These are phyloP conservation scores for Trichoderma polysporum DNA, from an alignment of 2,329 filamentous ascomycete species.

Conservation along the genomic window DNA sequence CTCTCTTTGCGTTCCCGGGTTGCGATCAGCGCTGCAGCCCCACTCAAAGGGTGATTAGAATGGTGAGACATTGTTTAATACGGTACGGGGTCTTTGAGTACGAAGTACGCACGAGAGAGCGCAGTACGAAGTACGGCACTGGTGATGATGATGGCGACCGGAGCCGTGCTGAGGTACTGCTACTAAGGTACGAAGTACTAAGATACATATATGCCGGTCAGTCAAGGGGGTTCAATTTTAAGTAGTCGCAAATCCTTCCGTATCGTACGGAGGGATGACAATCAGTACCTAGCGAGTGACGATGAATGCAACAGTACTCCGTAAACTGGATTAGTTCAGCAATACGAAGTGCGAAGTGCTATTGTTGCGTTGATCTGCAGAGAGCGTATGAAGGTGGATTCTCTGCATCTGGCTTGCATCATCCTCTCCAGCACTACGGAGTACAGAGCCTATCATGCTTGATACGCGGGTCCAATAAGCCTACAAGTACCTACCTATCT, in stretches of 20 bases:
- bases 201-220: neutral
- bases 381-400: neutral
- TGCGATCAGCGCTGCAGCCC: conserved; percentile 20
- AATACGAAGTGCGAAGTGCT: neutral
- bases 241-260: neutral
- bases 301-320: neutral
- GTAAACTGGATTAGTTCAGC: neutral
- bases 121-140: neutral
- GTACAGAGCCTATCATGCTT: too few species aligned
- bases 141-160: neutral
- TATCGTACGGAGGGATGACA: neutral
- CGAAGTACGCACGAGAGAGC: neutral
- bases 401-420: neutral
- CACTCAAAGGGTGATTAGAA: conserved; percentile 10
- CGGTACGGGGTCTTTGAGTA: neutral
- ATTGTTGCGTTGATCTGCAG: neutral
- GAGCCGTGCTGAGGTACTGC: neutral
- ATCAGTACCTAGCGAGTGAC: neutral
- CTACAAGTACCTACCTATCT: neutral
- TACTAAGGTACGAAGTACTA: neutral
- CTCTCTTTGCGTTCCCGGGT: neutral
- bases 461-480: too few species aligned
- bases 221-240: neutral
- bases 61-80: conserved; percentile 20
- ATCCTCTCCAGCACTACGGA: neutral